Evolutionary conservation across 2,329 filamentous ascomycete species (phyloP).

Genomic region (Apiospora phragmitis): DNA sequence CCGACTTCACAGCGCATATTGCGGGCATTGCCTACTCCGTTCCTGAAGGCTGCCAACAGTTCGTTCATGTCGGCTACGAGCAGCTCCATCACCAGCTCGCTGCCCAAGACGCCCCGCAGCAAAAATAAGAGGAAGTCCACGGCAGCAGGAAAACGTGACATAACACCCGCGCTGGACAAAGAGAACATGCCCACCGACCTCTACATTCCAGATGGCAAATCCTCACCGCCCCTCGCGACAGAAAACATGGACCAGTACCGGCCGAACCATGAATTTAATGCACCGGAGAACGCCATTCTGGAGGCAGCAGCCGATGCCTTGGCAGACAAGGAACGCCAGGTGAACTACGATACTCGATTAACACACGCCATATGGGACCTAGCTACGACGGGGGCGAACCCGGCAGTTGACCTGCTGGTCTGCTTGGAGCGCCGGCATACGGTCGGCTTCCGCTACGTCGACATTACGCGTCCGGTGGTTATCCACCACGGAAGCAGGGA

Average conservation of each 20-base stretch:
- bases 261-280: constrained; percentile 26
- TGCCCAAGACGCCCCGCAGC: constrained; percentile 64
- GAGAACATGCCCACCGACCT: constrained; percentile 42
- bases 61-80: constrained; percentile 93
- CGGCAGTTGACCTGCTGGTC: constrained; percentile 87
- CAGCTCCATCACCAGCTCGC: constrained; percentile 76
- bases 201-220: neutral
- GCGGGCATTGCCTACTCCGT: constrained; percentile 82
- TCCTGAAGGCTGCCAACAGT: constrained; percentile 92
- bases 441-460: constrained; percentile 95
- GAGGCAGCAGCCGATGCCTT: constrained; percentile 60
- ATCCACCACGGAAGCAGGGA: constrained; percentile 94
- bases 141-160: constrained; percentile 37
- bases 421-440: constrained; percentile 88
- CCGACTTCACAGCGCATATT: constrained; percentile 91
- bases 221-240: constrained; percentile 31
- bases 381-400: constrained; percentile 88
- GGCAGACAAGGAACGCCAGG: constrained; percentile 70
- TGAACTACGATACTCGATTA: constrained; percentile 78
- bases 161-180: constrained; percentile 45
- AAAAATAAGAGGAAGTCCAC: constrained; percentile 60
- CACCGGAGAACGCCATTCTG: constrained; percentile 35
- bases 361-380: constrained; percentile 95
- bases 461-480: constrained; percentile 86
- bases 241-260: constrained; percentile 53